Evolutionary conservation across 495 filamentous ascomycete species (phyloP).

Genomic region (Zalerion maritima): DNA sequence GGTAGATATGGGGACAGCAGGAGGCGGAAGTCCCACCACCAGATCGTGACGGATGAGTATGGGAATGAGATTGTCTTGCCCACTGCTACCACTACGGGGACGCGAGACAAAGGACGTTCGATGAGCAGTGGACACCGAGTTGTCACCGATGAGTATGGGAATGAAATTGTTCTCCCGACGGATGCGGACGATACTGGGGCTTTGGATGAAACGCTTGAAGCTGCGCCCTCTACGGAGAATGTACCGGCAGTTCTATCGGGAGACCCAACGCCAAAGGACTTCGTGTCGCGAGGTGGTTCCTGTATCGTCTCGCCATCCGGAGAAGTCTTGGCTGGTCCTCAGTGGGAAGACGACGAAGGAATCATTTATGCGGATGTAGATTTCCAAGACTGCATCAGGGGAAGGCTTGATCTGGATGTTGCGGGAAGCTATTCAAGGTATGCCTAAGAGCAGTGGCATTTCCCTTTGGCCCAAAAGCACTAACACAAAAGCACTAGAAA

Average conservation of each 20-base stretch:
- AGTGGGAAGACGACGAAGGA: slow-evolving; percentile 61
- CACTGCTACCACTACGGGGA: neutral
- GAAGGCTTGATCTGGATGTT: slow-evolving; percentile 49
- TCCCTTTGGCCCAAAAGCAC: neutral
- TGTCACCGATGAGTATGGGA: slow-evolving; percentile 3
- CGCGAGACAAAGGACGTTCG: slow-evolving; percentile 3
- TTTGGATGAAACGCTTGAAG: no score
- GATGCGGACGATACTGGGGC: no score
- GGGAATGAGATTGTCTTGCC: slow-evolving; percentile 32
- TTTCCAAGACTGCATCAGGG: slow-evolving; percentile 37
- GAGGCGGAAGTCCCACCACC: slow-evolving; percentile 6
- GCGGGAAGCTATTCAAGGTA: slow-evolving; percentile 62
- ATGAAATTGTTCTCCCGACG: slow-evolving; percentile 4
- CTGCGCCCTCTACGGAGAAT: neutral
- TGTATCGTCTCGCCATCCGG: slow-evolving; percentile 71
- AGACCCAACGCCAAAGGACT: slow-evolving; percentile 17
- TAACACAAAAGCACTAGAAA: slow-evolving; percentile 27
- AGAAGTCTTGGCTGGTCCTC: slow-evolving; percentile 58
- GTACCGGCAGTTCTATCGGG: neutral
- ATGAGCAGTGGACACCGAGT: slow-evolving; percentile 1
- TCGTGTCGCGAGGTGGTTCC: slow-evolving; percentile 59
- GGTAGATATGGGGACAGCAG: slow-evolving; percentile 1
- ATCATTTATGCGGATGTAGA: slow-evolving; percentile 34
- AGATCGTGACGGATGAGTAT: slow-evolving; percentile 29
- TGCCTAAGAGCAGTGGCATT: slow-evolving; percentile 2